Percentiles rank a stretch among this genome's conserved stretches.
Evolutionary conservation across 192 early-diverging fungal species (phyloP).

Genomic region (Spizellomyces punctatus): DNA sequence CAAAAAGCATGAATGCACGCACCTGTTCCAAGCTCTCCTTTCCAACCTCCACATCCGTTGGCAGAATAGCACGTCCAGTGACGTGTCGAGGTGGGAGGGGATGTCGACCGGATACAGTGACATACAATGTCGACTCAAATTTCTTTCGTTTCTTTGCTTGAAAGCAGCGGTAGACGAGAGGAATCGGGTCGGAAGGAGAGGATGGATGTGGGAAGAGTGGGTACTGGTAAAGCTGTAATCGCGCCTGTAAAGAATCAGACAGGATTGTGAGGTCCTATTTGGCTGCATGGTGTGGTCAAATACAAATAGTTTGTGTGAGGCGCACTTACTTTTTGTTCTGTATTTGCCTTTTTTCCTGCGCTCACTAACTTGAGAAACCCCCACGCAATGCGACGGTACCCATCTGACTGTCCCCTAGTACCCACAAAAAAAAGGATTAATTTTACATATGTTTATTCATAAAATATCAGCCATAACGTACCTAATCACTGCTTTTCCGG

Average conservation of each 20-base stretch:
- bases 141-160: constrained; percentile 24
- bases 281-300: too few species aligned
- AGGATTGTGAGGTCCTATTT: too few species aligned
- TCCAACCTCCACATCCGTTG: constrained; percentile 45
- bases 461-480: too few species aligned
- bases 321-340: too few species aligned
- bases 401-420: too few species aligned
- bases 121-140: constrained; percentile 52
- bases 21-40: constrained; percentile 41
- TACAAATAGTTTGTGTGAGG: too few species aligned
- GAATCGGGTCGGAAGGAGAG: background rate
- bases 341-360: too few species aligned
- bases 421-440: too few species aligned
- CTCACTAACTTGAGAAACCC: too few species aligned
- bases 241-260: constrained; percentile 19
- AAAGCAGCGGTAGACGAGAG: constrained; percentile 29
- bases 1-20: background rate
- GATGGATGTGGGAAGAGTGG: constrained; percentile 12
- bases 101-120: constrained; percentile 18
- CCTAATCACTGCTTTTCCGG: constrained; percentile 9
- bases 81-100: constrained; percentile 19
- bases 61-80: constrained; percentile 12
- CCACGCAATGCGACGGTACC: too few species aligned
- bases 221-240: constrained; percentile 54
- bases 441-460: too few species aligned